Evolutionary conservation across 768 basidiomycete genomes (phyloP), one percentile per base, ranked within the genome.

Genomic region (Leccinum pellstonianum): DNA sequence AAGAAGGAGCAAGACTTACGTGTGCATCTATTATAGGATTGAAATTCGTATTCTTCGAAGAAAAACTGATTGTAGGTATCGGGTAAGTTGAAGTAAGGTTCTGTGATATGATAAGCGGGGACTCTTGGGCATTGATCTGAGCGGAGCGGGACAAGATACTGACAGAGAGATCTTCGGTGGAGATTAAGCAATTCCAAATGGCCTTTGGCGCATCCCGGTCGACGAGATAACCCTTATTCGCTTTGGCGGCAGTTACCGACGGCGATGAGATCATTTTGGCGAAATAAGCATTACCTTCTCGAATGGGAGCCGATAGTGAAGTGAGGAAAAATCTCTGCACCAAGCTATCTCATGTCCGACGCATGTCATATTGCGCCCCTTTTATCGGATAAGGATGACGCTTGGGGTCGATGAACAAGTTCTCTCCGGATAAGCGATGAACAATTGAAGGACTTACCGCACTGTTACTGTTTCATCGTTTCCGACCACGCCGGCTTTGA

Each of bases 171-270:
- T 81, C 83, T 57, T 88, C 81, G 46, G 82, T 80, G 23, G 90
- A 90, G 74, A 97, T 93, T 23, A 96, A 68, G 12, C 90, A 86
- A 64, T 98, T 95, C 95, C 95, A 98, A 5, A 98, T 81, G 17
- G 90, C 88, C 73, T 96, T 96, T 74, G 98, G 86, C 3, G 90
- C 90, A 63, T 97, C 95, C 95, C 95, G 98, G 68, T 96, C 94
- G 29, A 92, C 88, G 15, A 96, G 78, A 73, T 90, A 93, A 29
- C 95, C 95, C 95, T 97, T 72, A 57, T 66, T 73, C 62, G 21
- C 53, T 19, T 35, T 65, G 62, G 70, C 54, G 61, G 65, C 57
- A 61, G 57, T 57, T 31, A 37, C 33, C 33, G 31, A 19, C 15
- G 23, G 35, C 31, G 52, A 33, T 10, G 33, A 0, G 29, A 35